Percentiles rank a stretch among this genome's conserved stretches.
phyloP scores from a whole-genome alignment of 2,329 filamentous ascomycete species.

The Helotiales sp. region DNA sequence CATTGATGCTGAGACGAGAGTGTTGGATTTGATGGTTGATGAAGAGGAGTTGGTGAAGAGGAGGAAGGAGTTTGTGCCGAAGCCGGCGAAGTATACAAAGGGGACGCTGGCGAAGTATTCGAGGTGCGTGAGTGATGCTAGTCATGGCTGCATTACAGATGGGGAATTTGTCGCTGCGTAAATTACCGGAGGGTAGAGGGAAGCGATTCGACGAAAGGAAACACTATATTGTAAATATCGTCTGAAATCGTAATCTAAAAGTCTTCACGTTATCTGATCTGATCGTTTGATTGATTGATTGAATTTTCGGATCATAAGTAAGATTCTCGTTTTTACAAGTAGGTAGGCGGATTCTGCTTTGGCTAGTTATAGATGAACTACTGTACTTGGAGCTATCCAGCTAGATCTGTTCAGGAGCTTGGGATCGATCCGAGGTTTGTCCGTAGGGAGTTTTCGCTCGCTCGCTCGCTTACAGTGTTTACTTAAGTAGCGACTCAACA shows the following conservation, averaged over 20 bases:
- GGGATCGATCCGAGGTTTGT: no score
- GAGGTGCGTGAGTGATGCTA: conserved; percentile 58
- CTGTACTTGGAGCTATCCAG: no score
- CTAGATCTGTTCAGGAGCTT: no score
- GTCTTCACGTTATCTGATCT: background rate
- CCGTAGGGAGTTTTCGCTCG: no score
- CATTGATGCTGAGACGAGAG: conserved; percentile 62
- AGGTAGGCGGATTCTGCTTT: no score
- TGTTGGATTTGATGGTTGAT: conserved; percentile 56
- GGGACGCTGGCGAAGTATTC: conserved; percentile 65
- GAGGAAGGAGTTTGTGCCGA: conserved; percentile 56
- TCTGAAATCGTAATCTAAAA: background rate
- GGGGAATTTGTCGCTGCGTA: conserved; percentile 34
- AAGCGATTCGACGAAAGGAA: background rate
- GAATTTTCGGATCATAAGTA: no score
- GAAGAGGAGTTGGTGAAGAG: conserved; percentile 56
- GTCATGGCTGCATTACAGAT: conserved; percentile 64
- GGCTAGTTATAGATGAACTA: no score
- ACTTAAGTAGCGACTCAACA: no score
- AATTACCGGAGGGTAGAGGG: no score
- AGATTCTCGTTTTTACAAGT: no score
- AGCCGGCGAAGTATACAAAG: conserved; percentile 60
- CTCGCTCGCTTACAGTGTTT: no score
- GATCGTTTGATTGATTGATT: background rate
- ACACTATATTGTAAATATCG: background rate